Evolutionary conservation across 1,284 basidiomycete species (phyloP).

Genomic region (Tilletia horrida): DNA sequence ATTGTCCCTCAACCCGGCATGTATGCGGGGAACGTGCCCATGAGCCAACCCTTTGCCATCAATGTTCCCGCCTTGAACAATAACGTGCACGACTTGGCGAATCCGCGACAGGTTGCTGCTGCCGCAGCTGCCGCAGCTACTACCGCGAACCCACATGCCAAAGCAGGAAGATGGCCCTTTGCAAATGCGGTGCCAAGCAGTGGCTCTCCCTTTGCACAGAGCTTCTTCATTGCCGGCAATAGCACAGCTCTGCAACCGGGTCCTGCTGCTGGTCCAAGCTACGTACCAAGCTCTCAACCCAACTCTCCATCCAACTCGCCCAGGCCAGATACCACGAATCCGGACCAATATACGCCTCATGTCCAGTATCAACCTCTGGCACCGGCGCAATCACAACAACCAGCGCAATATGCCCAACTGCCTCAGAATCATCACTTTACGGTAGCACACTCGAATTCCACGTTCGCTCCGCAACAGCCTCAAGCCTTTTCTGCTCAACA

Average conservation of each 20-base stretch:
- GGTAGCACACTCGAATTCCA: not conserved
- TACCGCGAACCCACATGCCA: not conserved
- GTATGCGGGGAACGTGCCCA: too few relatives aligned
- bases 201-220: too few relatives aligned
- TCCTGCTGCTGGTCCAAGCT: not conserved
- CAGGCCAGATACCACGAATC: too few relatives aligned
- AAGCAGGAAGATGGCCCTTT: too few relatives aligned
- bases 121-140: conserved; percentile 5
- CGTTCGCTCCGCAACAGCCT: too few relatives aligned
- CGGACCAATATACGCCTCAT: not conserved
- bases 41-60: too few relatives aligned
- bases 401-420: not conserved
- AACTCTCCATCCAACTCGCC: conserved; percentile 9
- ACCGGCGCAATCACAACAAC: not conserved
- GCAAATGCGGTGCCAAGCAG: too few relatives aligned
- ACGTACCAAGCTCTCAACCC: conserved; percentile 1
- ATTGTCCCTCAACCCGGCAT: too few relatives aligned
- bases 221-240: not conserved
- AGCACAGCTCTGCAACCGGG: not conserved
- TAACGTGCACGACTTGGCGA: too few relatives aligned
- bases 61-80: too few relatives aligned
- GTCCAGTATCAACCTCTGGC: not conserved
- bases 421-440: not conserved
- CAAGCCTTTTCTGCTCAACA: too few relatives aligned
- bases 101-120: not conserved